phyloP scores from a whole-genome alignment of 2,329 filamentous ascomycete species.

The Thermothelomyces thermophilus region DNA sequence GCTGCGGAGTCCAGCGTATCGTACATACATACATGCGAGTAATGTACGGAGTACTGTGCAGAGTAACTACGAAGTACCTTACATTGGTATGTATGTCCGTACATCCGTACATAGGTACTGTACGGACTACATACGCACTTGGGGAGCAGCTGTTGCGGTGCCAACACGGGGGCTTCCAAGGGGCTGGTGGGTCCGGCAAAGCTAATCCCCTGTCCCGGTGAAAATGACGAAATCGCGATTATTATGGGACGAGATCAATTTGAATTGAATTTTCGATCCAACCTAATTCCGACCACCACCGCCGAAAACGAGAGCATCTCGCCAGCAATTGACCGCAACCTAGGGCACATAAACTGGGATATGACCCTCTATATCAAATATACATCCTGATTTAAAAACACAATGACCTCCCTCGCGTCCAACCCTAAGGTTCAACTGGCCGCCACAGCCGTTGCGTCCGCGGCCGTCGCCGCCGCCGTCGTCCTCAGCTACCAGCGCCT shows the following conservation, averaged over 20 bases:
- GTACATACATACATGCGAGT: no score
- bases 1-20: no score
- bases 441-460: conserved; percentile 62
- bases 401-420: conserved; percentile 37
- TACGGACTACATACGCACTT: no score
- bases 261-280: conserved; percentile 3
- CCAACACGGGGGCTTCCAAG: no score
- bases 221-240: conserved; percentile 5
- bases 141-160: no score
- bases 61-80: no score
- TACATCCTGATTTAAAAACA: neutral
- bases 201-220: conserved; percentile 2
- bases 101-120: no score
- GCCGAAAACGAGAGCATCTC: no score
- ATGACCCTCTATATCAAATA: neutral
- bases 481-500: conserved; percentile 57
- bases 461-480: conserved; percentile 52
- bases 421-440: conserved; percentile 55
- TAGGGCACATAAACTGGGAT: neutral
- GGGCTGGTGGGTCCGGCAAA: neutral
- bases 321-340: neutral
- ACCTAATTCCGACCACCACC: neutral
- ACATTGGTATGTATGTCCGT: no score
- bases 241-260: neutral
- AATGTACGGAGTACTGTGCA: no score